Percentiles rank a stretch among this genome's conserved stretches.
Conservation (phyloP, 345 rosid genomes). For the Populus euphratica region DNA sequence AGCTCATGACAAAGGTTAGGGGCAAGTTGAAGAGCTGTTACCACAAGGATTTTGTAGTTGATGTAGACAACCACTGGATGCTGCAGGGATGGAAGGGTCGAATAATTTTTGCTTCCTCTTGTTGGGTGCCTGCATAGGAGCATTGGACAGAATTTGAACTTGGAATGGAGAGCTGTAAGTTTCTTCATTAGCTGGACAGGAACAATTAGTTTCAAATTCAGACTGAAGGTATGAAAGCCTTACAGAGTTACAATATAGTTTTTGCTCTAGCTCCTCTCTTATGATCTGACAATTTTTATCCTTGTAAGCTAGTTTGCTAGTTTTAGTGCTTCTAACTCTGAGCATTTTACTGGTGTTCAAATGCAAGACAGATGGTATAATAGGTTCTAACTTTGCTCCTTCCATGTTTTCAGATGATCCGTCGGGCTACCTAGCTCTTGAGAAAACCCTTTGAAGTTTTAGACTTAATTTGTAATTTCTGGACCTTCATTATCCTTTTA, state of each 20-base stretch:
- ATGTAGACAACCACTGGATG: constrained; percentile 70
- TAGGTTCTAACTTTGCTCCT: neutral
- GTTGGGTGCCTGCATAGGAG: constrained; percentile 63
- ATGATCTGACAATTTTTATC: neutral
- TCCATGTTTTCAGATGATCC: constrained; percentile 1
- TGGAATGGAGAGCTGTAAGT: neutral
- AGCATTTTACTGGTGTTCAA: neutral
- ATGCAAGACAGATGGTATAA: neutral
- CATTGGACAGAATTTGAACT: neutral
- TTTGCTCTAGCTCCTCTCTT: neutral
- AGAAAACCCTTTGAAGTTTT: neutral
- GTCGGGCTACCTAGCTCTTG: neutral
- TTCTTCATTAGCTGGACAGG: neutral
- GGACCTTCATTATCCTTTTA: neutral
- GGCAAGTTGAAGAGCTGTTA: constrained; percentile 41
- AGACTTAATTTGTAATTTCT: neutral
- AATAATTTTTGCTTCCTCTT: constrained; percentile 62
- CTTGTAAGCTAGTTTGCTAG: neutral
- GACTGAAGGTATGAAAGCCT: neutral
- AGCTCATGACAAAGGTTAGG: constrained; percentile 39
- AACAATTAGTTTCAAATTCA: neutral
- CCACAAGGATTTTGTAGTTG: constrained; percentile 79
- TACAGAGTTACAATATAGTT: neutral
- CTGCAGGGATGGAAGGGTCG: constrained; percentile 97
- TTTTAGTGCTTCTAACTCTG: neutral